Evolutionary conservation across 768 basidiomycete species (phyloP), one percentile per base, ranked within the genome.

Genomic region (Boletus pseudopeckii): DNA sequence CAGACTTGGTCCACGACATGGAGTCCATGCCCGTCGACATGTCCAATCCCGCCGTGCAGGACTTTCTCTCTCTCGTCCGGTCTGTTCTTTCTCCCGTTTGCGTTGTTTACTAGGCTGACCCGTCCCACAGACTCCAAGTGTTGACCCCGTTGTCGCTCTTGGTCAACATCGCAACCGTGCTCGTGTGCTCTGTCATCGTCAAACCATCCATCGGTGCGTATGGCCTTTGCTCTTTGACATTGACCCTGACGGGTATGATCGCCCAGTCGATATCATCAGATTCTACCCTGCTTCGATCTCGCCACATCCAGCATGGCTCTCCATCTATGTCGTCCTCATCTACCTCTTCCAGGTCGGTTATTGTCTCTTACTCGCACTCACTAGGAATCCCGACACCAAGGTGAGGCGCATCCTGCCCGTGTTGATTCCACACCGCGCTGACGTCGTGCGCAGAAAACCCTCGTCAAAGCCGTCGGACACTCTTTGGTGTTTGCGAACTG

Each of bases 101-200:
- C 4, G 13, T 2, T 11, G 5, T 10, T 26, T 22, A 22, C 1
- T 11, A 4, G 34, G 37, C 53, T 48, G 28, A 52, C 8, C 14
- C 20, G 24, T 3, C 3, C 5, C 2, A 13, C 55, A 81, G 88
- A 44, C 79, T 97, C 5, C 93, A 97, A 67, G 90, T 96, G 20
- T 73, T 94, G 43, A 92, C 92, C 0, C 93, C 93, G 0, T 75
- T 96, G 1, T 88, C 89, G 2, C 76, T 96, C 9, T 77, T 93
- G 59, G 81, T 94, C 53, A 89, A 89, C 64, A 83, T 95, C 40
- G 87, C 85, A 0, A 77, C 83, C 1, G 75, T 87, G 45, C 62
- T 88, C 34, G 79, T 91, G 5, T 95, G 92, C 64, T 68, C 85
- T 0, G 57, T 83, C 9, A 74, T 92, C 18, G 76, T 87, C 28